Percentiles rank a stretch among this genome's conserved stretches.
These are phyloP conservation scores for Cerrena zonata DNA, from an alignment of 1,284 basidiomycete species.

Conservation along the genomic window DNA sequence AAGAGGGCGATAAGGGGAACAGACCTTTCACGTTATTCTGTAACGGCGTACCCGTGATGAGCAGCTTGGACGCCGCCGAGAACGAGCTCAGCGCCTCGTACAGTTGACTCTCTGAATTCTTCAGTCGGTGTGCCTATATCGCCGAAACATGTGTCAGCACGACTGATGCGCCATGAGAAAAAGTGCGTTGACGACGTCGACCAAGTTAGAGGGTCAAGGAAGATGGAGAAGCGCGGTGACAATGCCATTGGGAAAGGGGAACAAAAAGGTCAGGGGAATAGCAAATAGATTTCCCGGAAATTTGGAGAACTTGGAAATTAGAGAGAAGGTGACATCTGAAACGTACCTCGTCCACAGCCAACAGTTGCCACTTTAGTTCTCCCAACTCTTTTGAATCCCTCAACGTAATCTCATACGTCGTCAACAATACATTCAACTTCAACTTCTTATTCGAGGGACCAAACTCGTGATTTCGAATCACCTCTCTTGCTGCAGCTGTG, in stretches of 20 bases:
- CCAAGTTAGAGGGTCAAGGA: too few relatives aligned
- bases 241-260: too few relatives aligned
- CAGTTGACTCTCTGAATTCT: slow-evolving; percentile 95
- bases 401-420: slow-evolving; percentile 94
- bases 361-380: slow-evolving; percentile 94
- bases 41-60: slow-evolving; percentile 96
- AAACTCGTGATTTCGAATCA: slow-evolving; percentile 92
- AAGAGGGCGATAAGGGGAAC: slow-evolving; percentile 13
- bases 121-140: slow-evolving; percentile 85
- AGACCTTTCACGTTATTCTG: slow-evolving; percentile 98
- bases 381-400: slow-evolving; percentile 86
- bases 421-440: slow-evolving; percentile 95
- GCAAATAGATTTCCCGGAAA: too few relatives aligned
- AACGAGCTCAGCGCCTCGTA: slow-evolving; percentile 93
- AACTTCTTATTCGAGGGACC: slow-evolving; percentile 80
- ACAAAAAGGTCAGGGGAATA: too few relatives aligned
- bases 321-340: background rate
- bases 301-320: slow-evolving; percentile 1
- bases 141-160: background rate
- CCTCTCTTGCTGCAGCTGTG: slow-evolving; percentile 79
- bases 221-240: too few relatives aligned
- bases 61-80: slow-evolving; percentile 83
- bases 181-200: slow-evolving; percentile 4
- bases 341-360: slow-evolving; percentile 89
- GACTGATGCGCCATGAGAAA: slow-evolving; percentile 2